Evolutionary conservation across 331 rosid species (phyloP).

Genomic region (Saraca asoca): DNA sequence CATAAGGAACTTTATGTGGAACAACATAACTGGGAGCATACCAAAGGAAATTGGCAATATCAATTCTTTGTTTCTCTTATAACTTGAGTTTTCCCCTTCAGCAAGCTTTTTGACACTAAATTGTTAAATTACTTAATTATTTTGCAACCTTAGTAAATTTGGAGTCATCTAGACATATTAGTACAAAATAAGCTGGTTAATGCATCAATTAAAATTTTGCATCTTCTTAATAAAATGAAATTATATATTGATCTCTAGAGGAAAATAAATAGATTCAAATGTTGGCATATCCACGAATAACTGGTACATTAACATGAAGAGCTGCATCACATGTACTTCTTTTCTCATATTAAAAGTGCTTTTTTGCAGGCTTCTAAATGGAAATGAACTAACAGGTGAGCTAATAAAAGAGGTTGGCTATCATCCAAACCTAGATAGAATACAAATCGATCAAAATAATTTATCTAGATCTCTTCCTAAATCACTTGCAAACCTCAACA

Average conservation of each 20-base stretch:
- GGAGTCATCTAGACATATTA: constrained; percentile 14
- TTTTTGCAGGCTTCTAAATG: constrained; percentile 71
- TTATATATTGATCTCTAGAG: not conserved
- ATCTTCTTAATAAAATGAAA: constrained; percentile 24
- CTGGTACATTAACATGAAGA: not conserved
- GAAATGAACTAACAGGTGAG: constrained; percentile 71
- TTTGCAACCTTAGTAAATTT: constrained; percentile 12
- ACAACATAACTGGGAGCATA: constrained; percentile 69
- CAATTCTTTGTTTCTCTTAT: constrained; percentile 67
- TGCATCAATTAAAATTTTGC: constrained; percentile 7
- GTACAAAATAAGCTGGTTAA: not conserved
- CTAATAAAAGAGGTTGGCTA: constrained; percentile 79
- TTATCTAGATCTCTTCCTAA: constrained; percentile 74
- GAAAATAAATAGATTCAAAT: not conserved
- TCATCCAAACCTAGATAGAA: constrained; percentile 58
- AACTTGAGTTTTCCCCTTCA: constrained; percentile 45
- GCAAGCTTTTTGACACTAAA: constrained; percentile 10
- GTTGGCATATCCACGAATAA: not conserved
- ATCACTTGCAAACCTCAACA: constrained; percentile 70
- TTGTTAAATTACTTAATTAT: constrained; percentile 17
- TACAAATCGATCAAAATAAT: constrained; percentile 71
- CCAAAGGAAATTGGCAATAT: constrained; percentile 87
- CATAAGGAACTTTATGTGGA: constrained; percentile 96
- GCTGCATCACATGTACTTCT: not conserved
- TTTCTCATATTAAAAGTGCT: constrained; percentile 22